Conservation (phyloP, 192 early-diverging fungal species). For the Mortierella claussenii region DNA sequence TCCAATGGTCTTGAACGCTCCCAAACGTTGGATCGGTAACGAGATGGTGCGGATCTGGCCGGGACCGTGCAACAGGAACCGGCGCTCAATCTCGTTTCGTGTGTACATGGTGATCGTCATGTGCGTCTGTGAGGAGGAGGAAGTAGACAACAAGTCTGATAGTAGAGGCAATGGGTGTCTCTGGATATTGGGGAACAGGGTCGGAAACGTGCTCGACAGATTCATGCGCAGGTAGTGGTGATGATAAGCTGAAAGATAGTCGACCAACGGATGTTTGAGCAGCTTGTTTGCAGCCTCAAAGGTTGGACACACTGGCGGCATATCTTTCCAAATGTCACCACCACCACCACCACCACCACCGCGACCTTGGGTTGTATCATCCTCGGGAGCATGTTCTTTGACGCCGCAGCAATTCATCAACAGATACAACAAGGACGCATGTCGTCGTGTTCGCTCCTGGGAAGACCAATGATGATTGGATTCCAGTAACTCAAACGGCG, state of each 20-base stretch:
- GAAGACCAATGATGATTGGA: conserved; percentile 11
- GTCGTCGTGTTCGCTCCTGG: conserved; percentile 27
- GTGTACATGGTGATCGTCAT: conserved; percentile 42
- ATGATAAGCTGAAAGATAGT: conserved; percentile 34
- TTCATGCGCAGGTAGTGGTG: conserved; percentile 38
- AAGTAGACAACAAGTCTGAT: not conserved
- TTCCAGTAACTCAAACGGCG: conserved; percentile 40
- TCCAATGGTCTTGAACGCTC: conserved; percentile 8
- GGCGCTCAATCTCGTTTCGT: conserved; percentile 36
- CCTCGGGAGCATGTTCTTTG: not conserved
- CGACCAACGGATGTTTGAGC: conserved; percentile 21
- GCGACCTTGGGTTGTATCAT: not conserved
- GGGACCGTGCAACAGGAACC: conserved; percentile 24
- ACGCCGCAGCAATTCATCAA: conserved; percentile 36
- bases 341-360: not conserved
- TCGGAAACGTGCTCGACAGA: conserved; percentile 36
- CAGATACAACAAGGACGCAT: conserved; percentile 39
- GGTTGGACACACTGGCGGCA: conserved; percentile 20
- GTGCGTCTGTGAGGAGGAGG: not conserved
- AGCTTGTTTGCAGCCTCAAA: conserved; percentile 9
- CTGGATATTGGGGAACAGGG: conserved; percentile 44
- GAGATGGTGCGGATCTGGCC: conserved; percentile 17
- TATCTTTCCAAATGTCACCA: not conserved
- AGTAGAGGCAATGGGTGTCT: conserved; percentile 8
- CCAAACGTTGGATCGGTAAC: conserved; percentile 25